These are phyloP conservation scores for Scheffersomyces illinoinensis DNA, from an alignment of 1,139 yeast species.

Conservation along the genomic window DNA sequence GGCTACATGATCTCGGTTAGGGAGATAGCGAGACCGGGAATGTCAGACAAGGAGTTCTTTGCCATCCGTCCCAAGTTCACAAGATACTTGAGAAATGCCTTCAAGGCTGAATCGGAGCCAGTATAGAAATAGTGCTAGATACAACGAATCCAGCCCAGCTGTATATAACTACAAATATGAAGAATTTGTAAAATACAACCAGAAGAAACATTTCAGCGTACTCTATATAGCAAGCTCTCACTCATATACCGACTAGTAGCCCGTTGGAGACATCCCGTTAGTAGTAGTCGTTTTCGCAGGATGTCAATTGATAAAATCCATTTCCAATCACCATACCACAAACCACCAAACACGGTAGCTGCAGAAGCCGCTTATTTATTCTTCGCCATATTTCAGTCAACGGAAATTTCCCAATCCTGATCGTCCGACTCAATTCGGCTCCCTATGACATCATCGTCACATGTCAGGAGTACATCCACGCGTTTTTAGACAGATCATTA, in stretches of 20 bases:
- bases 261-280: no score
- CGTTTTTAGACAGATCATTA: neutral
- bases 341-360: no score
- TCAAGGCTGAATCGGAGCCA: neutral
- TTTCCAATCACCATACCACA: neutral
- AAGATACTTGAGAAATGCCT: neutral
- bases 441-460: neutral
- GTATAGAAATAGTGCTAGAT: neutral
- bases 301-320: neutral
- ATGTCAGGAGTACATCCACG: neutral
- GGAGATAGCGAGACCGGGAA: neutral
- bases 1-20: slow-evolving; percentile 38
- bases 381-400: neutral
- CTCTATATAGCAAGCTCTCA: no score
- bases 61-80: neutral
- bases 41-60: neutral
- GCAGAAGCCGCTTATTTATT: no score
- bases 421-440: neutral
- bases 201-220: no score
- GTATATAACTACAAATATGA: no score
- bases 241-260: no score
- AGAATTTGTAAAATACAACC: no score
- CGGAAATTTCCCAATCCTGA: neutral
- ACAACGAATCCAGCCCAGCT: no score
- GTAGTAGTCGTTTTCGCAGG: neutral